Evolutionary conservation across 495 filamentous ascomycete genomes (phyloP).

Genomic region (Penicillium paxilli): DNA sequence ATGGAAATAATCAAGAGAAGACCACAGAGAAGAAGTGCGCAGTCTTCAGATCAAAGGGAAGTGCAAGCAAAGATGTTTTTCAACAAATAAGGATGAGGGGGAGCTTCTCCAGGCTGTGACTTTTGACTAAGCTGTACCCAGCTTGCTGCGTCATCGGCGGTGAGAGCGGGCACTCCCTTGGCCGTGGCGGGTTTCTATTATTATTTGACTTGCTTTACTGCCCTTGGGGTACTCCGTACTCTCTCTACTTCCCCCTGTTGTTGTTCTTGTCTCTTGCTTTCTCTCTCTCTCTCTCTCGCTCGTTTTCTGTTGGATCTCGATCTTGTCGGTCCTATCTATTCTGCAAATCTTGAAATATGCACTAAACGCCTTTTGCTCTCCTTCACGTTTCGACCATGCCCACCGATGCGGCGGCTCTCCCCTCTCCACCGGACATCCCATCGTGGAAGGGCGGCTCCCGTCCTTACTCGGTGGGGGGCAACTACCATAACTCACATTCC

Average conservation of each 20-base stretch:
- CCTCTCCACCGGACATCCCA: conserved; percentile 38
- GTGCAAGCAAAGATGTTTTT: neutral
- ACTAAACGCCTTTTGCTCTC: conserved; percentile 18
- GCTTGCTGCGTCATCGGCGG: conserved; percentile 33
- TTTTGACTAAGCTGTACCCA: conserved; percentile 25
- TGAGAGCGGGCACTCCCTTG: no score
- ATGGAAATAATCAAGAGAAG: conserved; percentile 25
- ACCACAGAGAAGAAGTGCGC: conserved; percentile 2
- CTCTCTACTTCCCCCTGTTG: conserved; percentile 24
- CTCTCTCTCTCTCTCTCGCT: conserved; percentile 5
- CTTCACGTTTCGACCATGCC: conserved; percentile 37
- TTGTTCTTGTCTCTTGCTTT: conserved; percentile 10
- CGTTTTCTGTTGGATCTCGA: conserved; percentile 13
- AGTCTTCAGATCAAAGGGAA: neutral
- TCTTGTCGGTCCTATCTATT: conserved; percentile 4
- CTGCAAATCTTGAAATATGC: conserved; percentile 22
- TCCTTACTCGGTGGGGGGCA: conserved; percentile 30
- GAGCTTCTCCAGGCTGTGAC: neutral
- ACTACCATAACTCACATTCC: conserved; percentile 35
- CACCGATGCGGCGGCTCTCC: conserved; percentile 45
- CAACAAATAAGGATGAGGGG: conserved; percentile 16
- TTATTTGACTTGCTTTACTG: conserved; percentile 15
- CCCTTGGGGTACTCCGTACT: neutral
- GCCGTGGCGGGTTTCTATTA: conserved; percentile 11
- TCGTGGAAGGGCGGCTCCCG: conserved; percentile 34